A percentile compares a stretch with the other conserved stretches of the same genome.
These are phyloP conservation scores for Orbilia brochopaga DNA, from an alignment of 2,329 filamentous ascomycete species.

Conservation along the genomic window DNA sequence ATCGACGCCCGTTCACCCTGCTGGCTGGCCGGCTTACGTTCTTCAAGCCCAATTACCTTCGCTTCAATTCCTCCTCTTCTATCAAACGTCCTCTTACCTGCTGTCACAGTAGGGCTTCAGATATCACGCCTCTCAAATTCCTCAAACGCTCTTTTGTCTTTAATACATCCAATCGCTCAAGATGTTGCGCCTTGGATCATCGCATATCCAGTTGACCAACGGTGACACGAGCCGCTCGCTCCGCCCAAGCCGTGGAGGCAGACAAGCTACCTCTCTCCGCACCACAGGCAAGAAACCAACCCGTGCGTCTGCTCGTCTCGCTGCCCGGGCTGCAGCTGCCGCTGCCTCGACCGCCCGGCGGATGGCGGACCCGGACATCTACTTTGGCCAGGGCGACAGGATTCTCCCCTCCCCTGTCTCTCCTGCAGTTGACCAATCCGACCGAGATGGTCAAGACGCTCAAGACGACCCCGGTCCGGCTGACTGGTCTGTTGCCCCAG, in stretches of 20 bases:
- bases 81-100: too few relatives aligned
- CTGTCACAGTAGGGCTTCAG: too few relatives aligned
- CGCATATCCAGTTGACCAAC: slow-evolving; percentile 36
- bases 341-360: slow-evolving; percentile 3
- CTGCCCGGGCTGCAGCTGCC: slow-evolving; percentile 13
- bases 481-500: slow-evolving; percentile 35
- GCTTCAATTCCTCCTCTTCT: too few relatives aligned
- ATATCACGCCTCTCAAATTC: too few relatives aligned
- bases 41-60: neutral
- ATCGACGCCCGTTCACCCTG: neutral
- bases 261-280: slow-evolving; percentile 34
- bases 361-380: neutral
- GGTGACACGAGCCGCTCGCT: slow-evolving; percentile 39
- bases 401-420: slow-evolving; percentile 1
- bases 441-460: neutral
- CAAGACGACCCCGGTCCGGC: neutral
- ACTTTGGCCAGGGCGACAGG: slow-evolving; percentile 6
- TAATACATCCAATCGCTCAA: neutral
- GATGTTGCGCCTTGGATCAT: slow-evolving; percentile 38
- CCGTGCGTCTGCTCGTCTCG: slow-evolving; percentile 6
- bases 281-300: slow-evolving; percentile 41
- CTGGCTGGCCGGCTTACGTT: neutral
- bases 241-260: slow-evolving; percentile 21
- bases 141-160: too few relatives aligned
- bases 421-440: neutral